These are phyloP conservation scores for Taphrina confusa DNA, from an alignment of 1,139 yeast genomes.

Conservation along the genomic window DNA sequence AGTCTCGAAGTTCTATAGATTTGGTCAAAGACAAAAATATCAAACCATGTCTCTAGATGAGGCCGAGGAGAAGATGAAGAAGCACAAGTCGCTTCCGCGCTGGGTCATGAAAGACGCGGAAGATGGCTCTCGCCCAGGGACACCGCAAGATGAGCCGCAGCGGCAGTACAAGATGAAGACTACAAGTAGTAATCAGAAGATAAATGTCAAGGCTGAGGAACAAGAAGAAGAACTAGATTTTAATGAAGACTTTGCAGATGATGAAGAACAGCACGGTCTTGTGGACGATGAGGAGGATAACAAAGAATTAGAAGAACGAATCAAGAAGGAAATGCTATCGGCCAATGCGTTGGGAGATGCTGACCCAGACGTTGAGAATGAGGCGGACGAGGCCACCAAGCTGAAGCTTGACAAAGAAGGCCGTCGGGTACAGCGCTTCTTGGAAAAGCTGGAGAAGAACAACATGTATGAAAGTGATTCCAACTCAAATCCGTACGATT, in stretches of 20 bases:
- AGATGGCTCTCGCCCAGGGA: slow-evolving; percentile 35
- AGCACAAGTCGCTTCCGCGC: slow-evolving; percentile 62
- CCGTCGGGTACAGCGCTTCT: slow-evolving; percentile 75
- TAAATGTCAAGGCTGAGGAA: slow-evolving; percentile 23
- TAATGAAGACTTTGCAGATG: slow-evolving; percentile 97
- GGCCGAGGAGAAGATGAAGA: slow-evolving; percentile 73
- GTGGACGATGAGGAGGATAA: slow-evolving; percentile 97
- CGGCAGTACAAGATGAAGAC: slow-evolving; percentile 29
- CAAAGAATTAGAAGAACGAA: slow-evolving; percentile 81
- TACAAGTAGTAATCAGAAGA: slow-evolving; percentile 16
- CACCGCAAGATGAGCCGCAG: slow-evolving; percentile 29
- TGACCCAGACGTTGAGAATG: slow-evolving; percentile 58
- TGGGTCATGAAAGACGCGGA: slow-evolving; percentile 78
- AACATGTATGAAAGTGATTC: slow-evolving; percentile 90
- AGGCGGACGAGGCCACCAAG: slow-evolving; percentile 60
- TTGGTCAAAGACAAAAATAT: slow-evolving; percentile 89
- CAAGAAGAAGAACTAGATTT: slow-evolving; percentile 87
- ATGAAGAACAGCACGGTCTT: slow-evolving; percentile 96
- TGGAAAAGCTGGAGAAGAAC: slow-evolving; percentile 81
- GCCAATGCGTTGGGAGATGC: slow-evolving; percentile 73
- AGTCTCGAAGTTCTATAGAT: slow-evolving; percentile 78
- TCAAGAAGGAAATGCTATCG: slow-evolving; percentile 84
- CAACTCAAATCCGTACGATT: slow-evolving; percentile 55
- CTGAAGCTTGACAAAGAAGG: slow-evolving; percentile 91
- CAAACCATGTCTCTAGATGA: slow-evolving; percentile 93